Base-by-base conservation (phyloP, 202 grass and related monocot genomes). In the Zoysia matrella region DNA sequence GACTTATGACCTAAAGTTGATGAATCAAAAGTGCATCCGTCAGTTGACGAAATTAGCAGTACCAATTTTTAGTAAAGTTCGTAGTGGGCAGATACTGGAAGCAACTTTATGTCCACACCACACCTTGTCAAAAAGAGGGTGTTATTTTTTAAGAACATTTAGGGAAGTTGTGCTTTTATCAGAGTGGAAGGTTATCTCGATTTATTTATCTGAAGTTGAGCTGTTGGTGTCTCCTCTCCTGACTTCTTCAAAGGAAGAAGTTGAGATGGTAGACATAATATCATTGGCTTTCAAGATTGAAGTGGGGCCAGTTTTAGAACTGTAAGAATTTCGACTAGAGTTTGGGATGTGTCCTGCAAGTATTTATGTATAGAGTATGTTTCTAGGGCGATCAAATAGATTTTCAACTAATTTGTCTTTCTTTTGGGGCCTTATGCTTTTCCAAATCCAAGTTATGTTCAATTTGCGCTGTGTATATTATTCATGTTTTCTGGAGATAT, bases 31-130 rank as follows among this genome's bases (percentile, higher is more conserved):
- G 47, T 50, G 8, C 41, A 49, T 57, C 60, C 66, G 50, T 67
- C 51, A 60, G 30, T 16, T 15, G 15, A 15, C 39, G 39, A 84
- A 40, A 14, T 71, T 76, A 72, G 13, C 13, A 18, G 8, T 5
- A 7, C 8, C 50, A 58, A 3, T 30, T 89, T 65, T 81, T 89
- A 77, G 51, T 52, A 72, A 75, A 51, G n/a, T 3, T 15, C 7
- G 50, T 16, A 4, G 44, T 52, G 72, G 43, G 12, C 45, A 71
- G n/a, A 66, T 60, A 22, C 5, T 30, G 11, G 13, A 72, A 56
- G 45, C 36, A 71, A 65, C 22, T 65, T 58, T 51, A 8, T 60
- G 56, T 6, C 49, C 54, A 49, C 8, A 54, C 6, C 15, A 46
- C 2, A 67, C 9, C 6, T 74, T 63, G 40, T 3, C 57, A 58